Conservation (phyloP, 2,329 filamentous ascomycete genomes). For the Sporothrix inflata region DNA sequence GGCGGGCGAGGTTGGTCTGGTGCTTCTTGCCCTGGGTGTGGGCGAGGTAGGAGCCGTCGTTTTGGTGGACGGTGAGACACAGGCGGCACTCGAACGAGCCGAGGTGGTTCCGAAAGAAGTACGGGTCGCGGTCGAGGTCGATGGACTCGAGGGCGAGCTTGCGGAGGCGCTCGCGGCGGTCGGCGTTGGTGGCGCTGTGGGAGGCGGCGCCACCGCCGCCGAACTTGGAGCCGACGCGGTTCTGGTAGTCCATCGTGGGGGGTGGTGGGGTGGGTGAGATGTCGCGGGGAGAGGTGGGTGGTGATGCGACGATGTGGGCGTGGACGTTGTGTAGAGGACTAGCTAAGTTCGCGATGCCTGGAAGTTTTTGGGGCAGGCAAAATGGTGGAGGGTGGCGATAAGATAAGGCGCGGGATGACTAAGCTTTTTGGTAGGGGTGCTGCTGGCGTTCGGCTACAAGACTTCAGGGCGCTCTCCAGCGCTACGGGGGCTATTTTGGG, state of each 20-base stretch:
- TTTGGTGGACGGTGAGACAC: constrained; percentile 96
- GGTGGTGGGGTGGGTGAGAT: not conserved
- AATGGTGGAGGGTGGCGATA: constrained; percentile 8
- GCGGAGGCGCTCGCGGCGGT: constrained; percentile 93
- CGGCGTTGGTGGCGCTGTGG: constrained; percentile 89
- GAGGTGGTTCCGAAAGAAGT: constrained; percentile 99
- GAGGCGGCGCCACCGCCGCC: constrained; percentile 96
- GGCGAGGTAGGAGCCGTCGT: constrained; percentile 97
- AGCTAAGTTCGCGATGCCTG: not conserved
- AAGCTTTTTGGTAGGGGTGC: not conserved
- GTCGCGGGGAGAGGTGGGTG: not conserved
- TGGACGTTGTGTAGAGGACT: not conserved
- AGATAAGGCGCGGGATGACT: constrained; percentile 12
- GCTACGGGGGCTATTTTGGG: not conserved
- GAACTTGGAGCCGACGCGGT: constrained; percentile 96
- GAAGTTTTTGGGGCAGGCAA: not conserved
- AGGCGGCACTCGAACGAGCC: constrained; percentile 97
- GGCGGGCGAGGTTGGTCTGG: constrained; percentile 94
- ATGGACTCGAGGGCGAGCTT: constrained; percentile 98
- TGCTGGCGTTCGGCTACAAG: not conserved
- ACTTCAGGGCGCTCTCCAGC: not conserved
- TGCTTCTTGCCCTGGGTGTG: constrained; percentile 99
- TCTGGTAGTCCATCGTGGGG: constrained; percentile 71
- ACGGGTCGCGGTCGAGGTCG: constrained; percentile 98
- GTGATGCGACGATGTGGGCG: not conserved